Evolutionary conservation across 371 early-diverging fungal genomes (phyloP), one percentile per base, ranked within the genome.

Genomic region (Mucor circinelloides): DNA sequence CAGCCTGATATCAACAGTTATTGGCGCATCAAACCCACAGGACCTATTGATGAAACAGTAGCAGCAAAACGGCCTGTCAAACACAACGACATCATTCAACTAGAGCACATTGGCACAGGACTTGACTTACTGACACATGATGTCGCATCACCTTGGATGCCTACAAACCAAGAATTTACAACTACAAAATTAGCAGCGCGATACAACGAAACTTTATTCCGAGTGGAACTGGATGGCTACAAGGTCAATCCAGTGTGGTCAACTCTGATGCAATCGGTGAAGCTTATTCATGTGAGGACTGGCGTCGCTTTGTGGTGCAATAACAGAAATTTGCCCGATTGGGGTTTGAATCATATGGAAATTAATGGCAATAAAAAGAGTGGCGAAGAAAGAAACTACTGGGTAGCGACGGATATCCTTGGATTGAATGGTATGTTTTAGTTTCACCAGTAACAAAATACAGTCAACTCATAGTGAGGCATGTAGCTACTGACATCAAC

Each of bases 281-380:
- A 85, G 60, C 73, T 94, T 12, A 78, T 91, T 15, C 97, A 96
- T 70, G 78, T 85, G 56, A 89, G 89, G 70, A 90, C 87, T 64
- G 78, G 77, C 46, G 94, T 87, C 77, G 92, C 89, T 42, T 79
- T 96, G 60, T 92, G 90, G 71, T 94, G 95, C 6, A 92, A 93
- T 68, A 68, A 70, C 15, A 85, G 87, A 42, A 93, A 94, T 78
- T 81, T 97, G 8, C 99, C 99, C 19, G 90, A 92, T 32, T 99
- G 99, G 99, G 99, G 93, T 6, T 95, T 91, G 77, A 89, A 88
- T 55, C 99, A 99, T 79, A 93, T 92, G 48, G 99, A 99, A 75
- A 93, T 99, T 15, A 94, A 89, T 0, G 92, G 94, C 58, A 89
- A 92, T 72, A 82, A 86, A 19, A 79, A 81, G 27, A 89, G 89